These are phyloP conservation scores for Leccinum pachyderme DNA, from an alignment of 1,284 basidiomycete species.

Conservation along the genomic window DNA sequence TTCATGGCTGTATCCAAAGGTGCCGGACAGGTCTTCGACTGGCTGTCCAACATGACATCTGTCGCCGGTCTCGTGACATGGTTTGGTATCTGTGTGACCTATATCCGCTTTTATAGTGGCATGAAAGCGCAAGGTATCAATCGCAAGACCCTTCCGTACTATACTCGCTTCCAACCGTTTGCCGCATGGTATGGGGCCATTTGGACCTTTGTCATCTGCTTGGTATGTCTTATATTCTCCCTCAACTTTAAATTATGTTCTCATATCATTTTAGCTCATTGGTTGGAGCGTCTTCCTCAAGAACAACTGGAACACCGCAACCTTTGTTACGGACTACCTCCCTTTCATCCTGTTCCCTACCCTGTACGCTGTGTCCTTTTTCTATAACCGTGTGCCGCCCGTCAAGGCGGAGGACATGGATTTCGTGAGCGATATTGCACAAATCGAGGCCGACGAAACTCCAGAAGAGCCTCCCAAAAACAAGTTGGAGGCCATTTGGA, in stretches of 20 bases:
- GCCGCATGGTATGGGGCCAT: slow-evolving; percentile 68
- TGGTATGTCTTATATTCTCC: slow-evolving; percentile 47
- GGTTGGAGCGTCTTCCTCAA: slow-evolving; percentile 77
- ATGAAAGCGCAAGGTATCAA: slow-evolving; percentile 74
- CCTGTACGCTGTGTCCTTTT: slow-evolving; percentile 61
- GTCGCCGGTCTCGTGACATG: slow-evolving; percentile 71
- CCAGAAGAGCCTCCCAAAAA: slow-evolving; percentile 74
- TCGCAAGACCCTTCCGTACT: slow-evolving; percentile 65
- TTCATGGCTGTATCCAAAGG: slow-evolving; percentile 67
- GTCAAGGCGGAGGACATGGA: slow-evolving; percentile 70
- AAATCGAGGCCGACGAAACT: slow-evolving; percentile 70
- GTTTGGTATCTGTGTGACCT: slow-evolving; percentile 81
- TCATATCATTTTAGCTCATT: slow-evolving; percentile 51
- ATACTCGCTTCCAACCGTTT: slow-evolving; percentile 60
- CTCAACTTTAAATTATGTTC: neutral
- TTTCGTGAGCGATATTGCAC: slow-evolving; percentile 67
- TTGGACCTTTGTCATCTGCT: slow-evolving; percentile 57
- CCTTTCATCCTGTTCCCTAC: slow-evolving; percentile 77
- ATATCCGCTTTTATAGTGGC: slow-evolving; percentile 77
- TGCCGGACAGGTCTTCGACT: slow-evolving; percentile 71
- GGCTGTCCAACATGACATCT: slow-evolving; percentile 76
- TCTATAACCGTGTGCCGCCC: slow-evolving; percentile 48
- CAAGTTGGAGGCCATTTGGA: slow-evolving; percentile 66
- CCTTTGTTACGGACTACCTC: slow-evolving; percentile 78
- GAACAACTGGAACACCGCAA: slow-evolving; percentile 59